Base-by-base conservation (phyloP, 331 rosid genomes). In the Pyracantha coccinea region DNA sequence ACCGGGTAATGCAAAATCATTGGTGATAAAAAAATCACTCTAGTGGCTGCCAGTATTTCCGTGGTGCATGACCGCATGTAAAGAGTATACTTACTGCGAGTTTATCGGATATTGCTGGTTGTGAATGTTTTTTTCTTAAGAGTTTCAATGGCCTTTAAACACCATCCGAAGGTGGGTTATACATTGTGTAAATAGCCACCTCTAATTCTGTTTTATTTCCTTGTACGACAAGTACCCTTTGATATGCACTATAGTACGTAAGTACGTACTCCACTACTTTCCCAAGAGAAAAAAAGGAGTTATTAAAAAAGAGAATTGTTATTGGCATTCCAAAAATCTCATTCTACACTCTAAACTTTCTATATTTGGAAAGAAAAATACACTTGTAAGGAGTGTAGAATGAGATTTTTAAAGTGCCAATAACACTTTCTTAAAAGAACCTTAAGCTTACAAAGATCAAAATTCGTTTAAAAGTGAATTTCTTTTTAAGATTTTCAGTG, bases 81-180 rank as follows among this genome's bases (percentile, higher is more conserved):
- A 71, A 68, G 78, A 52, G 83, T 77, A 75, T 76, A 73, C 62
- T 16, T 7, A 54, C 62, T 1, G 79, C 96, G 85, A 71, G 79
- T 90, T 84, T 90, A 85, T 89, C 80, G 91, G 88, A 69, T 61
- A 75, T 81, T 87, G 90, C 90, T 87, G 87, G 91, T 90, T 73
- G 74, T 86, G 74, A 69, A 59, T 78, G 38, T 17, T 57, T 38
- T 50, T 12, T 44, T 28, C 2, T 21, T 23, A 10, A 58, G 20
- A 21, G 57, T 68, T 64, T 41, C 47, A 77, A 19, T 32, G 66
- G 75, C 76, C 74, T 78, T 78, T 16, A 70, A 70, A 32, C 24
- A 64, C 67, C 63, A 32, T 70, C 19, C 17, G 29, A 29, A 20
- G 66, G 58, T 50, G 63, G 53, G 66, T 75, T 57, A 66, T 50